phyloP scores from a whole-genome alignment of 352 stramenopile genomes.

The Halophytophthora polymorphica region DNA sequence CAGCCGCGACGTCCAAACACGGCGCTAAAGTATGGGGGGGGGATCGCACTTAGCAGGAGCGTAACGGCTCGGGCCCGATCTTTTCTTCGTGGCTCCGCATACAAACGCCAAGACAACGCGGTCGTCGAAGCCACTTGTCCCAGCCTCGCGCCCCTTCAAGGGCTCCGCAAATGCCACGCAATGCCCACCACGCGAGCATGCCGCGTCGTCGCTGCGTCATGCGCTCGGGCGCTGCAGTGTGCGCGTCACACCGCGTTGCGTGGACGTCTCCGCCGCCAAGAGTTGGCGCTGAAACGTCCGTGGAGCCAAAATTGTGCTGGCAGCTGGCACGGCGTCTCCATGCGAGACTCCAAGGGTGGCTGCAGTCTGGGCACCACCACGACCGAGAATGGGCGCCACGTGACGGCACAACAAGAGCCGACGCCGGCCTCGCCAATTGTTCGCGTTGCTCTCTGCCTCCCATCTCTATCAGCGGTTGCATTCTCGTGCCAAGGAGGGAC shows the following conservation, averaged over 20 bases:
- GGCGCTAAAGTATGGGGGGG: no score
- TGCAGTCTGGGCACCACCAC: neutral
- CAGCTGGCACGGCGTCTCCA: neutral
- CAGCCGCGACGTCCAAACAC: neutral
- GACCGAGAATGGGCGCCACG: no score
- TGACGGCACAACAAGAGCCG: neutral
- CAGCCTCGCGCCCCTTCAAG: neutral
- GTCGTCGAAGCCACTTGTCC: conserved; percentile 2
- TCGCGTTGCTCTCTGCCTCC: neutral
- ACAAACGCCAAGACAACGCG: conserved; percentile 6
- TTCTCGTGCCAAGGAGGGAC: conserved; percentile 11
- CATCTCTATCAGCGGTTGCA: neutral
- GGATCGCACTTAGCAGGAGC: no score
- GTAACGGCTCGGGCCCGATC: neutral
- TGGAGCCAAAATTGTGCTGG: no score
- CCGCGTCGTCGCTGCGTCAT: neutral
- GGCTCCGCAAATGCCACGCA: neutral
- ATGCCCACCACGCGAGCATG: no score
- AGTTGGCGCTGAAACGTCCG: no score
- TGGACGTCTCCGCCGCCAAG: no score
- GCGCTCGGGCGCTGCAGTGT: neutral
- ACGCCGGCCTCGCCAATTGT: neutral
- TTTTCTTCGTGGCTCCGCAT: neutral
- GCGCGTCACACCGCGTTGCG: neutral
- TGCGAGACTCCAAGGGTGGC: no score